Percentiles rank a stretch among this genome's conserved stretches.
phyloP scores from a whole-genome alignment of 2,329 filamentous ascomycete species.

The Colletotrichum sp. region DNA sequence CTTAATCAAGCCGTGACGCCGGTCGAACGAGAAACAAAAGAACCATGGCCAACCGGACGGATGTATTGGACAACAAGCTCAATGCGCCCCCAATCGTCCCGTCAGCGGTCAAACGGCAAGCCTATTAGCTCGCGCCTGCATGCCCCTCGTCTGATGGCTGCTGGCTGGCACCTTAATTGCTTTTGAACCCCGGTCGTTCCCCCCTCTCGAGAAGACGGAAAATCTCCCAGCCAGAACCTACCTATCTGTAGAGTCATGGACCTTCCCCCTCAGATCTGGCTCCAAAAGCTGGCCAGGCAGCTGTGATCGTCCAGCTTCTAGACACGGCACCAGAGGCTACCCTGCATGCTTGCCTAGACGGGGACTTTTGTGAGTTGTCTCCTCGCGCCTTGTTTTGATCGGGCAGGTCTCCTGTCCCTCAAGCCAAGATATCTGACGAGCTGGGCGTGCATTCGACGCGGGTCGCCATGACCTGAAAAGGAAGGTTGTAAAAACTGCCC shows the following conservation, averaged over 20 bases:
- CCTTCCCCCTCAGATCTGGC: neutral
- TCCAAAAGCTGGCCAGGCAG: neutral
- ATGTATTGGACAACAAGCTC: neutral
- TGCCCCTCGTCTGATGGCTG: slow-evolving; percentile 6
- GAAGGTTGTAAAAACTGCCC: slow-evolving; percentile 6
- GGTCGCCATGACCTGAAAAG: slow-evolving; percentile 6
- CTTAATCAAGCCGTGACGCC: slow-evolving; percentile 15
- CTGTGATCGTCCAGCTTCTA: neutral
- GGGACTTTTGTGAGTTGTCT: slow-evolving; percentile 4
- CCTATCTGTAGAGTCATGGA: neutral
- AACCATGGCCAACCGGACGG: neutral
- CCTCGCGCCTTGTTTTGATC: neutral
- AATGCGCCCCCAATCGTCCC: neutral
- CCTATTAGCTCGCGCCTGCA: neutral
- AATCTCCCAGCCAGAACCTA: neutral
- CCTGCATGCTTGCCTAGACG: neutral
- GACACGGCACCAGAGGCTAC: neutral
- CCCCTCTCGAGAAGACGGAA: neutral
- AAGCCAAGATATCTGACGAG: neutral
- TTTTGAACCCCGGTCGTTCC: neutral
- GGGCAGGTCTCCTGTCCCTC: slow-evolving; percentile 6
- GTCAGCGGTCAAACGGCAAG: neutral
- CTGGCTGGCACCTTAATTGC: neutral
- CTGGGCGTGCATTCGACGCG: neutral
- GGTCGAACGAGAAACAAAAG: neutral